phyloP scores from a whole-genome alignment of 2,329 filamentous ascomycete genomes.

The Zelopaecilomyces penicillatus region DNA sequence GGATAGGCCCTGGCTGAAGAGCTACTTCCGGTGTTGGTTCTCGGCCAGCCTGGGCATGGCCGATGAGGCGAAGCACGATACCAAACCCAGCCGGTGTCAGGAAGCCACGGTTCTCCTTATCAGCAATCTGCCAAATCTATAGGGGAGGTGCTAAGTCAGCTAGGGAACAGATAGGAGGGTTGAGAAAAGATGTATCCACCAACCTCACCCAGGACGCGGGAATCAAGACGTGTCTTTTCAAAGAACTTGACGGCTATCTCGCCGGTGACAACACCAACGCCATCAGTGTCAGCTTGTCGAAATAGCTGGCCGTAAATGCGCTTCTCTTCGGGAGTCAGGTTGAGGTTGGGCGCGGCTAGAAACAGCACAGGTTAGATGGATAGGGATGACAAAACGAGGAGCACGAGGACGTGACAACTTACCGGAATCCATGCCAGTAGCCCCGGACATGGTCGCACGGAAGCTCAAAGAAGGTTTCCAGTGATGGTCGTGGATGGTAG shows the following conservation, averaged over 20 bases:
- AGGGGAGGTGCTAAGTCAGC: not conserved
- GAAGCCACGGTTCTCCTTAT: conserved; percentile 91
- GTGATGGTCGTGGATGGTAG: not conserved
- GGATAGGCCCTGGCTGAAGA: conserved; percentile 77
- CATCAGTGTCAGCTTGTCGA: conserved; percentile 83
- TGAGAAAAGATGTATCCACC: conserved; percentile 20
- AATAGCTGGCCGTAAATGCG: conserved; percentile 90
- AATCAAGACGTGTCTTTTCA: conserved; percentile 85
- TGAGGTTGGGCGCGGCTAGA: conserved; percentile 59
- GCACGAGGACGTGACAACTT: conserved; percentile 1
- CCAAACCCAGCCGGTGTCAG: conserved; percentile 90
- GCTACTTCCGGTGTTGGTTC: conserved; percentile 75
- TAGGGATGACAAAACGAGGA: conserved; percentile 5
- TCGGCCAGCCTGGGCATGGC: conserved; percentile 83
- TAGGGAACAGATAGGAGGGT: not conserved
- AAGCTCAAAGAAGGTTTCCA: conserved; percentile 5
- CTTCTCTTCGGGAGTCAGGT: conserved; percentile 87
- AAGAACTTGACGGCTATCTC: conserved; percentile 97
- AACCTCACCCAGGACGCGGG: conserved; percentile 80
- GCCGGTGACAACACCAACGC: conserved; percentile 87
- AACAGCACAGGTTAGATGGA: conserved; percentile 5
- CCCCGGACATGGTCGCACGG: conserved; percentile 17
- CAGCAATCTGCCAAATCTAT: conserved; percentile 98
- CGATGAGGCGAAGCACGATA: conserved; percentile 86
- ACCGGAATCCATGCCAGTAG: conserved; percentile 17